Percentiles rank a stretch among this genome's conserved stretches.
Conservation (phyloP, 2,329 filamentous ascomycete species). For the Xylariaceae sp. region DNA sequence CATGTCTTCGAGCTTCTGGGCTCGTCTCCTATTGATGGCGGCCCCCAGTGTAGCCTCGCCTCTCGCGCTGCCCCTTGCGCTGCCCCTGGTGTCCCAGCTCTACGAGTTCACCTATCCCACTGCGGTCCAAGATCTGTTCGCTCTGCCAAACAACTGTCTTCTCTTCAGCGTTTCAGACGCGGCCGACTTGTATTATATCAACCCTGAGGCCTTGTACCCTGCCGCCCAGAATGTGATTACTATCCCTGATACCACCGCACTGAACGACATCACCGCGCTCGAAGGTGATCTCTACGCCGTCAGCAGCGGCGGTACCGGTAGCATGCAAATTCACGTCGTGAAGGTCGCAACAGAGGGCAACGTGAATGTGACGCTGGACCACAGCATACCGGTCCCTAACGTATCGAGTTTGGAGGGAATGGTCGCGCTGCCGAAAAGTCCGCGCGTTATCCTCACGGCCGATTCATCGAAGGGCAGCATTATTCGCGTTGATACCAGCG, state of each 20-base stretch:
- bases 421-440: slow-evolving; percentile 17
- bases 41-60: slow-evolving; percentile 3
- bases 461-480: slow-evolving; percentile 21
- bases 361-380: slow-evolving; percentile 13
- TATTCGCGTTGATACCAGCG: slow-evolving; percentile 16
- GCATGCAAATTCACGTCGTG: slow-evolving; percentile 16
- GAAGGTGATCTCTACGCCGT: slow-evolving; percentile 19
- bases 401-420: slow-evolving; percentile 19
- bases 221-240: slow-evolving; percentile 12
- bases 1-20: slow-evolving; percentile 2
- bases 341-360: slow-evolving; percentile 13
- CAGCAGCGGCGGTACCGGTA: slow-evolving; percentile 14
- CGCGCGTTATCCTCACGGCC: slow-evolving; percentile 17
- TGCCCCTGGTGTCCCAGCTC: slow-evolving; percentile 9
- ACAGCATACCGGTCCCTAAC: slow-evolving; percentile 16
- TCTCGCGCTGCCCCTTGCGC: slow-evolving; percentile 6
- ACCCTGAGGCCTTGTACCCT: slow-evolving; percentile 16
- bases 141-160: slow-evolving; percentile 19
- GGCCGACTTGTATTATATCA: slow-evolving; percentile 17
- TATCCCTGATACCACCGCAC: slow-evolving; percentile 8
- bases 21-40: slow-evolving; percentile 3
- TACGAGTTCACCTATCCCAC: slow-evolving; percentile 19
- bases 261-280: slow-evolving; percentile 16
- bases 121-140: slow-evolving; percentile 15
- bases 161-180: slow-evolving; percentile 18